A percentile compares a stretch with the other conserved stretches of the same genome.
These are phyloP conservation scores for Russula vinacea DNA, from an alignment of 768 basidiomycete species.

Conservation along the genomic window DNA sequence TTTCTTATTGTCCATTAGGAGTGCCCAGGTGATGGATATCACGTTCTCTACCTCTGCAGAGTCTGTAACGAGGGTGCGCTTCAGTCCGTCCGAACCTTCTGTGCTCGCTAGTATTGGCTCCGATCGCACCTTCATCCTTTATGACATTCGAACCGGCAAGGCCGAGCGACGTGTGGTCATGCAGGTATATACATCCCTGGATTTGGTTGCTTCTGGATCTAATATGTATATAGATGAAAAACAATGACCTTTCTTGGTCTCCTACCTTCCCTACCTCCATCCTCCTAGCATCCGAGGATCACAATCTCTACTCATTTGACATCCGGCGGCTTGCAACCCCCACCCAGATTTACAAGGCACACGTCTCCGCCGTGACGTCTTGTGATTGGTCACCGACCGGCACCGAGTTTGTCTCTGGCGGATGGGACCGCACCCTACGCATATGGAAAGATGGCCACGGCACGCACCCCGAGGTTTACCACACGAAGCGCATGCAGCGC, in stretches of 20 bases:
- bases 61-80: conserved; percentile 82
- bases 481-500: conserved; percentile 98
- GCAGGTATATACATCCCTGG: conserved; percentile 51
- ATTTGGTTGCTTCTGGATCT: conserved; percentile 10
- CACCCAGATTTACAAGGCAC: conserved; percentile 93
- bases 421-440: conserved; percentile 92
- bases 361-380: conserved; percentile 94
- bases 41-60: conserved; percentile 85
- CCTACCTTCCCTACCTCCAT: conserved; percentile 91
- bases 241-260: conserved; percentile 91
- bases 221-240: conserved; percentile 58
- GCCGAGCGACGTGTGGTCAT: conserved; percentile 89
- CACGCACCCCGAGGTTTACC: conserved; percentile 83
- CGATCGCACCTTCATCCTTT: conserved; percentile 92
- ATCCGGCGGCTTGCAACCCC: conserved; percentile 79
- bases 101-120: conserved; percentile 94
- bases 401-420: conserved; percentile 90
- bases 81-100: conserved; percentile 92
- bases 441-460: conserved; percentile 90
- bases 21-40: conserved; percentile 79
- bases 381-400: conserved; percentile 99
- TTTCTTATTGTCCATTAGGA: conserved; percentile 44
- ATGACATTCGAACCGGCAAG: conserved; percentile 95
- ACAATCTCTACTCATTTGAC: conserved; percentile 98
- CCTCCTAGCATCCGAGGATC: conserved; percentile 96